These are phyloP conservation scores for Microdochium paspali DNA, from an alignment of 2,329 filamentous ascomycete species.

Conservation along the genomic window DNA sequence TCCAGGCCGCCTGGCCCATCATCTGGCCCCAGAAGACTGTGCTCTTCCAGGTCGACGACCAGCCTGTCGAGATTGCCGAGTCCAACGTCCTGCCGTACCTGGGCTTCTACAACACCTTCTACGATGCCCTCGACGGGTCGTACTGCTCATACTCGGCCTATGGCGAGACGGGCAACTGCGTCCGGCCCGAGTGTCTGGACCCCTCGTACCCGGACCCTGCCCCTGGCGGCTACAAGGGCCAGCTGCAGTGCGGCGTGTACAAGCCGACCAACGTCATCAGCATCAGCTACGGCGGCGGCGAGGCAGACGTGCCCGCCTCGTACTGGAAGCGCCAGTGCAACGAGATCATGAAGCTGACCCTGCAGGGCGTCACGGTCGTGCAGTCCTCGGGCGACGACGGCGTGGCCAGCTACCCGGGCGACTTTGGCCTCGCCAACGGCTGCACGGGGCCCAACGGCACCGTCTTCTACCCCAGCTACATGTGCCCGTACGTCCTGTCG, in stretches of 20 bases:
- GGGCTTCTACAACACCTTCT: slow-evolving; percentile 27
- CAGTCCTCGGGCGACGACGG: slow-evolving; percentile 39
- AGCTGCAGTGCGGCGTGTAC: slow-evolving; percentile 23
- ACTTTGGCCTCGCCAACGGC: slow-evolving; percentile 16
- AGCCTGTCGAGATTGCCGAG: slow-evolving; percentile 2
- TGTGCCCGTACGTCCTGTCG: slow-evolving; percentile 40
- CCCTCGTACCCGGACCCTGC: slow-evolving; percentile 36
- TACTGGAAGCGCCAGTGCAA: slow-evolving; percentile 44
- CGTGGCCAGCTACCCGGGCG: slow-evolving; percentile 24
- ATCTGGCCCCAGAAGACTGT: slow-evolving; percentile 28
- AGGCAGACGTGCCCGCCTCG: slow-evolving; percentile 38
- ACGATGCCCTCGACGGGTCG: slow-evolving; percentile 38
- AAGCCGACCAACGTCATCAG: slow-evolving; percentile 46
- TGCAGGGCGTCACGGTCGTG: slow-evolving; percentile 37
- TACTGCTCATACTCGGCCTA: slow-evolving; percentile 39
- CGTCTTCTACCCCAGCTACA: slow-evolving; percentile 37
- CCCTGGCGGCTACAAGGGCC: slow-evolving; percentile 33
- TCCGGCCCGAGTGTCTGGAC: slow-evolving; percentile 27
- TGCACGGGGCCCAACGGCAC: slow-evolving; percentile 25
- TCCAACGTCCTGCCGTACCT: background rate
- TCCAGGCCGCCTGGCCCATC: slow-evolving; percentile 23
- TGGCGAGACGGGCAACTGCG: slow-evolving; percentile 33
- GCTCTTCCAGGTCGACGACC: slow-evolving; percentile 32
- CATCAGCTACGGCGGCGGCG: slow-evolving; percentile 46
- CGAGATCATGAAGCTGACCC: slow-evolving; percentile 42